Base-by-base conservation (phyloP, 805 yeast genomes). In the Lachancea kluyveri region DNA sequence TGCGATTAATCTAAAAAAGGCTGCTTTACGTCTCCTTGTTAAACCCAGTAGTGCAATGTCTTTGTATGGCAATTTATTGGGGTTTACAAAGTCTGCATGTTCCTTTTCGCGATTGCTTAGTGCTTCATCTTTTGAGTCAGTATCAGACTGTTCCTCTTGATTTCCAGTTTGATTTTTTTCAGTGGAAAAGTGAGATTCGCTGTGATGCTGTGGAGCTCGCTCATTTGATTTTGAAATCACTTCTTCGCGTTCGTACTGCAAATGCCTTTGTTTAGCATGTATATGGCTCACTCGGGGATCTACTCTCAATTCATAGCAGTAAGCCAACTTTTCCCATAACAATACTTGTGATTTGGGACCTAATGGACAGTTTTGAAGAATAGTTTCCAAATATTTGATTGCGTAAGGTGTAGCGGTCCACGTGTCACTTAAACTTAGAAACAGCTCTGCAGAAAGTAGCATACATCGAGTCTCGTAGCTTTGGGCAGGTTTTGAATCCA, bases 1-100 rank as follows among this genome's bases (percentile, higher is more conserved):
- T 0, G 95, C 78, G 17, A 87, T 52, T 17, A 87, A 52, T 42
- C 70, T 68, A 85, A 95, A 87, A 17, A 88, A 65, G 0, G 84
- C 74, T 1, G 87, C 74, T 50, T 86, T 86, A 33, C 96, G 68
- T 31, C 58, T 58, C 36, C 94, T 64, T 2, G 81, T 72, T 13
- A 74, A 53, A 0, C 90, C 78, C 21, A 69, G 51, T 0, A 65
- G 60, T 4, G 63, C 59, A 31, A 66, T 50, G 20, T 64, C 57
- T 4, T 50, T 45, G 3, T 62, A 60, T 4, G 35, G 17, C 11
- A 73, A 43, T 31, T 68, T 63, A 28, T 37, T 21, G 3, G 19
- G n/a, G 17, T 23, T 31, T 30, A 62, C 70, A 11, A 52, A 55
- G 24, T 50, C 57, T 1, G 45, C 43, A 3, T 50, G 45, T 5